A percentile compares a stretch with the other conserved stretches of the same genome.
phyloP scores from a whole-genome alignment of 768 basidiomycete genomes.

The Phanerochaete carnosa region DNA sequence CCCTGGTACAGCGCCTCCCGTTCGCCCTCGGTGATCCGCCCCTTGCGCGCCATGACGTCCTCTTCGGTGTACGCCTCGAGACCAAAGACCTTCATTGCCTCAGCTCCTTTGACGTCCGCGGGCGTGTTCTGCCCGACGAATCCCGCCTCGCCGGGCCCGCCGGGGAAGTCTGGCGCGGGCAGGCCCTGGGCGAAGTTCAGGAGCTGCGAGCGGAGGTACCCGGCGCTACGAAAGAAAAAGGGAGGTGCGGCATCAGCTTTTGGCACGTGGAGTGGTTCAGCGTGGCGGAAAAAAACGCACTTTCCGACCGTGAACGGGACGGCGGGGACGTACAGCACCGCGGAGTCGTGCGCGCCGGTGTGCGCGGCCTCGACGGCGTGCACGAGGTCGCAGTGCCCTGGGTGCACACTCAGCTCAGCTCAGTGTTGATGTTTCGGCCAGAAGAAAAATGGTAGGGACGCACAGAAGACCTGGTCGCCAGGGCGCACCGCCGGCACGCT shows the following conservation, averaged over 20 bases:
- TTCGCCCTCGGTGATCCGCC: background rate
- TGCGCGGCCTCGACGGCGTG: conserved; percentile 51
- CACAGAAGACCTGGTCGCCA: conserved; percentile 74
- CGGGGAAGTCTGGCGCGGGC: conserved; percentile 69
- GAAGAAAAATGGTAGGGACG: background rate
- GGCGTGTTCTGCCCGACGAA: conserved; percentile 36
- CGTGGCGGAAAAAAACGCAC: conserved; percentile 8
- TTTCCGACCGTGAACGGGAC: conserved; percentile 60
- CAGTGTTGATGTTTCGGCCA: no score
- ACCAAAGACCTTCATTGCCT: conserved; percentile 41
- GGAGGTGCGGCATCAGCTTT: no score
- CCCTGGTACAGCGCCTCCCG: background rate
- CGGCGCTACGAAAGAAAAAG: conserved; percentile 29
- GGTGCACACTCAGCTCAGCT: background rate
- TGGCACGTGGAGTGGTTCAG: no score
- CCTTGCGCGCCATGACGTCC: background rate
- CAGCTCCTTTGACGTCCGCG: conserved; percentile 33
- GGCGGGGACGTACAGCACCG: conserved; percentile 77
- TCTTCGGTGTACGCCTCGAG: conserved; percentile 25
- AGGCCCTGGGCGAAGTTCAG: conserved; percentile 54
- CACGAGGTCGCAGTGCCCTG: conserved; percentile 36
- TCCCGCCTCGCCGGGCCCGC: conserved; percentile 37
- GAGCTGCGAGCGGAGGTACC: conserved; percentile 61
- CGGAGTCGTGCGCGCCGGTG: conserved; percentile 50
- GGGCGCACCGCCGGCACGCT: conserved; percentile 66